Percentiles rank a stretch among this genome's conserved stretches.
These are phyloP conservation scores for Abrus pulchellus DNA, from an alignment of 306 rosid genomes.

Conservation along the genomic window DNA sequence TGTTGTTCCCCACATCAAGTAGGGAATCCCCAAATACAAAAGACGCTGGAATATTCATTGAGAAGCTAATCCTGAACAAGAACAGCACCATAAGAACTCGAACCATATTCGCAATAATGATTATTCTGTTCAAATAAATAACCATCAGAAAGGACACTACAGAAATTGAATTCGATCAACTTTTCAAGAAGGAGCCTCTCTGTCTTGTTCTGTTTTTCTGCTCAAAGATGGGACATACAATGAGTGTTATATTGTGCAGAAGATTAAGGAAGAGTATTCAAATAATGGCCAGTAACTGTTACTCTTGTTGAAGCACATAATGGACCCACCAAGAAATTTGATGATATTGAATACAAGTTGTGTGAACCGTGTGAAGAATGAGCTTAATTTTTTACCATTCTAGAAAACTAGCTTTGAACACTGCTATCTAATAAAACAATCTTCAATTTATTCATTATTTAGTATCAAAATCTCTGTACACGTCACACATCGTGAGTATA, in stretches of 20 bases:
- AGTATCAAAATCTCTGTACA: not conserved
- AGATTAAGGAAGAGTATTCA: not conserved
- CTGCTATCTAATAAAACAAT: not conserved
- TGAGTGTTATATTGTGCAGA: not conserved
- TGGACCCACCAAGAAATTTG: constrained; percentile 13
- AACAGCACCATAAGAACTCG: constrained; percentile 25
- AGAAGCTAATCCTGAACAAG: constrained; percentile 44
- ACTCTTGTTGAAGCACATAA: not conserved
- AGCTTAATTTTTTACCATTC: constrained; percentile 15
- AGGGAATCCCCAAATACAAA: constrained; percentile 85
- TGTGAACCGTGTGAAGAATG: not conserved
- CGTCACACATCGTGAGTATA: not conserved
- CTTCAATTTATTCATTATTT: not conserved
- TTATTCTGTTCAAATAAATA: not conserved
- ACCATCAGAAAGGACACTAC: constrained; percentile 37
- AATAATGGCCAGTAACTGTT: constrained; percentile 24
- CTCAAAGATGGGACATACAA: not conserved
- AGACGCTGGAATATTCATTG: constrained; percentile 53
- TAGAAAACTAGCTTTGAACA: not conserved
- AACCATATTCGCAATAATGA: constrained; percentile 19
- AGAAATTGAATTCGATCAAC: not conserved
- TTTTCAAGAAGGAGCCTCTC: constrained; percentile 16
- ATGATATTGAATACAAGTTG: not conserved
- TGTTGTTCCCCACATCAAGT: constrained; percentile 79
- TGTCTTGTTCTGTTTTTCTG: constrained; percentile 30